Base-by-base conservation (phyloP, 805 yeast genomes). In the Pichia manshurica region DNA sequence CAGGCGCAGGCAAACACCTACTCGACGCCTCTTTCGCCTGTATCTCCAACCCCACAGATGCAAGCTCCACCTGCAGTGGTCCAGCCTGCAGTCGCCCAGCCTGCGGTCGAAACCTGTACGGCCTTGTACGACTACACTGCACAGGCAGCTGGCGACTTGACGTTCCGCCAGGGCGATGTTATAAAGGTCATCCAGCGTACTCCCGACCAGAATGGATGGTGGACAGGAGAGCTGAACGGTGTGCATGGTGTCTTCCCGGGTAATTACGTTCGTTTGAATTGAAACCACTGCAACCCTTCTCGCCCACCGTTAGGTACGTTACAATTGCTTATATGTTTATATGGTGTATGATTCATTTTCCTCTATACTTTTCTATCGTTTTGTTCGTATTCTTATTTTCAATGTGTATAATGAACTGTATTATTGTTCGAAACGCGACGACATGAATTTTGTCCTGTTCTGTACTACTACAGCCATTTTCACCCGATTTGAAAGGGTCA, bases 241-340 rank as follows among this genome's bases (percentile, higher is more conserved):
- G 83, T 74, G 50, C 82, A 84, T 50, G 99, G 99, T 49, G 84
- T 82, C 10, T 93, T 95, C 72, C 99, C 99, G 5, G 99, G 96
- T 9, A 93, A 91, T 63, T 93, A 93, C 60, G 99, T 93, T 23
- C 91, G 85, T 63, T 64, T 87, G 56, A 80, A 80, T 57, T 65
- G 58, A 54, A n/a, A n/a, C n/a, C n/a, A n/a, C n/a, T n/a, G n/a
- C n/a, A n/a, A n/a, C n/a, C n/a, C n/a, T n/a, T n/a, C n/a, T n/a
- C n/a, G n/a, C n/a, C n/a, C n/a, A n/a, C n/a, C n/a, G n/a, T n/a
- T n/a, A n/a, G n/a, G n/a, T n/a, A n/a, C n/a, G n/a, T n/a, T n/a
- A n/a, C n/a, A n/a, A n/a, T n/a, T n/a, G n/a, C n/a, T n/a, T n/a
- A n/a, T n/a, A n/a, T n/a, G n/a, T n/a, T n/a, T n/a, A n/a, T n/a